Base-by-base conservation (phyloP, 768 basidiomycete genomes). In the Tephrocybe sp. region DNA sequence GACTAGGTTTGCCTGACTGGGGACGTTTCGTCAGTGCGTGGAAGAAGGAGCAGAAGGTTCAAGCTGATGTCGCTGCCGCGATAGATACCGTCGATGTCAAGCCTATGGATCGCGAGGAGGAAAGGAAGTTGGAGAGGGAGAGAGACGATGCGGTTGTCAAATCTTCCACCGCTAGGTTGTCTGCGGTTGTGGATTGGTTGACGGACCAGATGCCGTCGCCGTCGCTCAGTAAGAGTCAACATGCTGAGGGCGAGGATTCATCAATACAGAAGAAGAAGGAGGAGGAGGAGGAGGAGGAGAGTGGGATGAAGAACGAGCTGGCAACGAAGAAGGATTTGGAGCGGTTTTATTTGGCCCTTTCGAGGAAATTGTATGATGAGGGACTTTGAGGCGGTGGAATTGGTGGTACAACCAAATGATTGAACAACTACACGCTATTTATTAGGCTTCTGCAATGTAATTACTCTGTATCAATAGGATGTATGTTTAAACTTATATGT, bases 301-400 rank as follows among this genome's bases (percentile, higher is more conserved):
- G 58, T 54, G 58, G 62, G 48, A 56, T 59, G 56, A 73, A 62
- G 60, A 77, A 74, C 32, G 86, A 88, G 52, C 61, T 85, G 12
- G 76, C 72, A 46, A 78, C 77, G 50, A 87, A 87, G 69, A 79
- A 80, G 60, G 89, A 93, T 63, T 68, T 98, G 62, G 93, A 95
- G 64, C 72, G 85, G 60, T 91, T 99, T 68, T 96, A 96, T 66
- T 77, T 97, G 31, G 90, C 94, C 5, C 67, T 98, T 39, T 82
- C 89, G 56, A 80, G 88, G 67, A 96, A 92, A 71, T 68, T 99
- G 70, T 92, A 94, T 59, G 89, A 98, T 51, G 92, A 97, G 64
- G 96, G 96, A 10, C 68, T 94, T 62, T 97, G 70, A 75, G 22
- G 1, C n/a, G 16, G 14, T 44, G 32, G 20, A 2, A 16, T 17